Evolutionary conservation across 2,329 filamentous ascomycete genomes (phyloP), one percentile per base, ranked within the genome.

Genomic region (Meredithiella fracta): DNA sequence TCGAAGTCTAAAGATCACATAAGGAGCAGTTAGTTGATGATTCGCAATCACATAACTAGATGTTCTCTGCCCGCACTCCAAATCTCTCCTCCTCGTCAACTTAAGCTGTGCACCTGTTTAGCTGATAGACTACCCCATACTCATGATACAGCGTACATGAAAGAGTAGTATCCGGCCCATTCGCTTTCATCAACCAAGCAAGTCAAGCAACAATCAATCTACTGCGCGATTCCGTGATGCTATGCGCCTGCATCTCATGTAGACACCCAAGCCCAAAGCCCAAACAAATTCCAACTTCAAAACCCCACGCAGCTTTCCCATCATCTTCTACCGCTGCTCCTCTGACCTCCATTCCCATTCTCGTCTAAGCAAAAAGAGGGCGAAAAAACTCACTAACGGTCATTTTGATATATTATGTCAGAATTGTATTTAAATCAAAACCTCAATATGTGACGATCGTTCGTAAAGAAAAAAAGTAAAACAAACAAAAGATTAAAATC

Each of bases 1-100:
- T 73, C 69, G 62, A 70, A 72, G 63, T 71, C 71, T 72, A 59
- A 8, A 49, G n/a, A n/a, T n/a, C n/a, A n/a, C n/a, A n/a, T n/a
- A 26, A 49, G 11, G 44, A 5, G 8, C 25, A 6, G 44, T 49
- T 26, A 49, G 44, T 49, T 25, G 2, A 23, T 8, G 8, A 15
- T 15, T 25, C 20, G 11, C 3, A 2, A 9, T 22, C n/a, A 49
- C 22, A 49, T 5, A 22, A 44, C 8, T 44, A 3, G 8, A 22
- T 5, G 8, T n/a, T 17, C 8, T 8, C 11, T 9, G 11, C 40
- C 40, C 15, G 8, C 8, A 44, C 15, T n/a, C 15, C 17, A 44
- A 8, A 49, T 49, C 23, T 49, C 20, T 11, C n/a, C 22, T 26
- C 15, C 8, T 11, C 11, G 17, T 15, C 38, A 20, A 42, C 38